Conservation (phyloP, 192 early-diverging fungal genomes). For the Chytriomyces sp. region DNA sequence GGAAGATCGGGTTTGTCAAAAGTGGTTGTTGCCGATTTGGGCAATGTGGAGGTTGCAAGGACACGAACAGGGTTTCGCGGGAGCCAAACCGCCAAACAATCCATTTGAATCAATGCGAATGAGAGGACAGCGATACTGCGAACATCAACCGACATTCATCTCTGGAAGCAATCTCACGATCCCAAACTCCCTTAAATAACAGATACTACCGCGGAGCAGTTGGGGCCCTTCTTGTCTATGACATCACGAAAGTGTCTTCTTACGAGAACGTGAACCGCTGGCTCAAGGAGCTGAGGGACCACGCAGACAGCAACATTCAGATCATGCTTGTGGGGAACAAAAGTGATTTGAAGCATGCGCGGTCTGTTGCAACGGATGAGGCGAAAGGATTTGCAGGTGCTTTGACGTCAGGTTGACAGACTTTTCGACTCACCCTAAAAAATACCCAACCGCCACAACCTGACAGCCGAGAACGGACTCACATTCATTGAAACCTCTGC, state of each 20-base stretch:
- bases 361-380: slow-evolving; percentile 96
- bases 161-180: too few species aligned
- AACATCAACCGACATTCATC: too few species aligned
- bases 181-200: neutral
- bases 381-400: slow-evolving; percentile 96
- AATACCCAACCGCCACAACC: too few species aligned
- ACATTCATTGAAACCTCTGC: slow-evolving; percentile 99
- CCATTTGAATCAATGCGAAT: too few species aligned
- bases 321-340: slow-evolving; percentile 99
- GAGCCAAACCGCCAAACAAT: too few species aligned
- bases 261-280: slow-evolving; percentile 97
- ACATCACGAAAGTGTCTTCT: slow-evolving; percentile 93
- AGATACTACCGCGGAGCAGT: slow-evolving; percentile 67
- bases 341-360: slow-evolving; percentile 92
- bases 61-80: too few species aligned
- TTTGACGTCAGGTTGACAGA: too few species aligned
- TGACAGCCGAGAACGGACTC: slow-evolving; percentile 81
- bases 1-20: too few species aligned
- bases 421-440: too few species aligned
- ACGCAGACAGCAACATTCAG: slow-evolving; percentile 89
- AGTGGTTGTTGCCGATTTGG: too few species aligned
- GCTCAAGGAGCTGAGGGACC: slow-evolving; percentile 87
- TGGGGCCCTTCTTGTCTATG: slow-evolving; percentile 95
- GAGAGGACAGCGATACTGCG: too few species aligned
- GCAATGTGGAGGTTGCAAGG: too few species aligned